Evolutionary conservation across 2,329 filamentous ascomycete genomes (phyloP).

Genomic region (Ophiostoma sp.): DNA sequence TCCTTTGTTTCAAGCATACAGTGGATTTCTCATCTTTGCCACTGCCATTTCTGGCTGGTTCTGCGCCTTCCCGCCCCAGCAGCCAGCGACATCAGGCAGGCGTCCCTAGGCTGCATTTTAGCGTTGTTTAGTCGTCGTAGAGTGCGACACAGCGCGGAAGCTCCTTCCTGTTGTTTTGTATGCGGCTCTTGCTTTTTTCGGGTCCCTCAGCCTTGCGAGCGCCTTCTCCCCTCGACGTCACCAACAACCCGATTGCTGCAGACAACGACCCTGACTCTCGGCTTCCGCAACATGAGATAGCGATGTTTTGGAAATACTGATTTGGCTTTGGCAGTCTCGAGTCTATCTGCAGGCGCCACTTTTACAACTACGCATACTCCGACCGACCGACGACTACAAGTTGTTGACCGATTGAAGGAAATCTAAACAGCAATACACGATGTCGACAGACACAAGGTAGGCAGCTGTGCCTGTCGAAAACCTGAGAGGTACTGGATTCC

Average conservation of each 20-base stretch:
- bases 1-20: conserved; percentile 3
- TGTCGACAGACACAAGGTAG: neutral
- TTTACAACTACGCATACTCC: too few species aligned
- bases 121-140: neutral
- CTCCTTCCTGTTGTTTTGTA: neutral
- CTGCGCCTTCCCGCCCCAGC: conserved; percentile 16
- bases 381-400: too few species aligned
- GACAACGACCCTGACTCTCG: neutral
- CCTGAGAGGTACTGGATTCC: neutral
- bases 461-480: neutral
- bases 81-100: neutral
- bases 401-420: neutral
- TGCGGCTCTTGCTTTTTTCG: conserved; percentile 5
- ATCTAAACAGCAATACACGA: neutral
- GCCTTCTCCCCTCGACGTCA: neutral
- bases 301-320: neutral
- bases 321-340: neutral
- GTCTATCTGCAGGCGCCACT: neutral
- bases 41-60: conserved; percentile 26
- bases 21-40: conserved; percentile 24
- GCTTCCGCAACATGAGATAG: neutral
- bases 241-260: neutral
- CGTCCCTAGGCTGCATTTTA: neutral
- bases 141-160: neutral
- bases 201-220: neutral